Conservation (phyloP, 2,329 filamentous ascomycete genomes). For the Gaeumannomyces tritici region DNA sequence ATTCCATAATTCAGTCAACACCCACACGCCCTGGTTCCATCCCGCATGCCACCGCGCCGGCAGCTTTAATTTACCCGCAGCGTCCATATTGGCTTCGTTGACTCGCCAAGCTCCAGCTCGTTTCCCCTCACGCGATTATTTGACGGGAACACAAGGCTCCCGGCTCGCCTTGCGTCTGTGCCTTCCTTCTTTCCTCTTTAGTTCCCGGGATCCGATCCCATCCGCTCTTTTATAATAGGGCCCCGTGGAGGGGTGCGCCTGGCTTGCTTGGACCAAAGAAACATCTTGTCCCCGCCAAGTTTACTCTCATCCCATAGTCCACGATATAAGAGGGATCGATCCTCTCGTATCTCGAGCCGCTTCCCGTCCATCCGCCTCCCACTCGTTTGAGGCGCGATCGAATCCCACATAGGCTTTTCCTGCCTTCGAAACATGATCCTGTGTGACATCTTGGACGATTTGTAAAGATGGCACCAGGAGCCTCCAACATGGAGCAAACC, state of each 20-base stretch:
- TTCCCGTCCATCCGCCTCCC: neutral
- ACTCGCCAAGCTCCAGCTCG: neutral
- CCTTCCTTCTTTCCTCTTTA: neutral
- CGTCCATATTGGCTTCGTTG: neutral
- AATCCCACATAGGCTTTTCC: neutral
- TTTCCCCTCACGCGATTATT: neutral
- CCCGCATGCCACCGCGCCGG: no score
- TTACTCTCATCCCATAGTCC: neutral
- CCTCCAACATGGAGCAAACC: neutral
- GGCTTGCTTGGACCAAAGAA: neutral
- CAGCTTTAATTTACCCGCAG: neutral
- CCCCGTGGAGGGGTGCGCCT: neutral
- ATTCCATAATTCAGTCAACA: constrained; percentile 3
- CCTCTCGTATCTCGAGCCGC: neutral
- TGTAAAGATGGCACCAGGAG: neutral
- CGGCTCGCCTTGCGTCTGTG: neutral
- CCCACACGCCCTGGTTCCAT: no score
- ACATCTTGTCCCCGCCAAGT: neutral
- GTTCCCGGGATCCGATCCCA: neutral
- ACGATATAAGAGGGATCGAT: neutral
- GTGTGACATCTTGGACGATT: neutral
- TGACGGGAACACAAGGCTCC: neutral
- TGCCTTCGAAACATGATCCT: neutral
- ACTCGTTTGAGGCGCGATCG: neutral
- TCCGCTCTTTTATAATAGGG: neutral